Percentiles rank a stretch among this genome's conserved stretches.
Evolutionary conservation across 2,329 filamentous ascomycete species (phyloP).

Genomic region (Cercospora janseana): DNA sequence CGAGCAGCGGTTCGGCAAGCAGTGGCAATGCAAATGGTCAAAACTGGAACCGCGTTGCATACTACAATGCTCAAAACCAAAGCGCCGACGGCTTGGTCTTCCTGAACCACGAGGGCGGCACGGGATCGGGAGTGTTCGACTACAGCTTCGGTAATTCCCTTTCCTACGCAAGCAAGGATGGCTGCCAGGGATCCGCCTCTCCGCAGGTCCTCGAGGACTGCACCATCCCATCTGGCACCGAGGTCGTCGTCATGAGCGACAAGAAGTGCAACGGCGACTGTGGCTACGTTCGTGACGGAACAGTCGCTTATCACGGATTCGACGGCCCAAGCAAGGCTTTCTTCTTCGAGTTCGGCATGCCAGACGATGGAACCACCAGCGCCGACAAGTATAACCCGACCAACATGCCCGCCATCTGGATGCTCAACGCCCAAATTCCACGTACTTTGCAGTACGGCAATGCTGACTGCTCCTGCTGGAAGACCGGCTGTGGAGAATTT

Average conservation of each 20-base stretch:
- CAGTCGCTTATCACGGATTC: slow-evolving; percentile 63
- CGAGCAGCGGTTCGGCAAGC: slow-evolving; percentile 18
- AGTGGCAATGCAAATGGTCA: slow-evolving; percentile 19
- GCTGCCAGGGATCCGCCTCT: slow-evolving; percentile 46
- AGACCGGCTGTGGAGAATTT: slow-evolving; percentile 67
- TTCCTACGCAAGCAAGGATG: slow-evolving; percentile 53
- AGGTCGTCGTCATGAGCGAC: slow-evolving; percentile 54
- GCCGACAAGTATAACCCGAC: slow-evolving; percentile 37
- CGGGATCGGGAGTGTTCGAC: slow-evolving; percentile 56
- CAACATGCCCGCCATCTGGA: slow-evolving; percentile 74
- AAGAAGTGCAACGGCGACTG: slow-evolving; percentile 48
- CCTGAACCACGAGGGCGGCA: slow-evolving; percentile 57
- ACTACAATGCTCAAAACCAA: slow-evolving; percentile 39
- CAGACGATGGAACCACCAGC: slow-evolving; percentile 54
- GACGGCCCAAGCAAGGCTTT: slow-evolving; percentile 68
- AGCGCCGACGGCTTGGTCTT: slow-evolving; percentile 56
- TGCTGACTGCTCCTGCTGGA: slow-evolving; percentile 69
- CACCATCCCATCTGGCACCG: slow-evolving; percentile 49
- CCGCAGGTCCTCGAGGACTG: slow-evolving; percentile 52
- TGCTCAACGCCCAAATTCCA: slow-evolving; percentile 70
- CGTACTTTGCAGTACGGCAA: slow-evolving; percentile 66
- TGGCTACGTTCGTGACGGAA: slow-evolving; percentile 38
- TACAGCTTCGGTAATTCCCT: slow-evolving; percentile 58
- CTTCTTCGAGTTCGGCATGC: slow-evolving; percentile 73
- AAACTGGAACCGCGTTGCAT: slow-evolving; percentile 38